phyloP scores from a whole-genome alignment of 345 rosid genomes.

The Pseudoturritis turrita region DNA sequence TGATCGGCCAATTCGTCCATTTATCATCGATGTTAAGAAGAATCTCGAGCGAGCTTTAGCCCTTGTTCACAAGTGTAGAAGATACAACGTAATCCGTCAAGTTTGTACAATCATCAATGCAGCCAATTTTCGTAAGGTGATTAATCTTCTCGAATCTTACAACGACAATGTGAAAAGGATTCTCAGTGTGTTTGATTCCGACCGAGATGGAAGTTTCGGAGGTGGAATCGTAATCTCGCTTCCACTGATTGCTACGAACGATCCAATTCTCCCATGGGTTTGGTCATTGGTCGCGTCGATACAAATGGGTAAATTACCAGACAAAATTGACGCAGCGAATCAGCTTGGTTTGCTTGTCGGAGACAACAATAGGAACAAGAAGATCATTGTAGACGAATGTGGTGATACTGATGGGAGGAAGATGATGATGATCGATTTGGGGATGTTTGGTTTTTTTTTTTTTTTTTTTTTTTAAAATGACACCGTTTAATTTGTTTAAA shows the following conservation, averaged over 20 bases:
- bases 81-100: slow-evolving; percentile 51
- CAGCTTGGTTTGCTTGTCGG: slow-evolving; percentile 48
- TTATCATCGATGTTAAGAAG: slow-evolving; percentile 42
- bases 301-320: slow-evolving; percentile 39
- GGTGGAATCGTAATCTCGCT: slow-evolving; percentile 49
- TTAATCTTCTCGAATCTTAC: slow-evolving; percentile 53
- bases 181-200: slow-evolving; percentile 40
- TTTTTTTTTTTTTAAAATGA: too few relatives aligned
- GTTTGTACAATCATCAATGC: slow-evolving; percentile 48
- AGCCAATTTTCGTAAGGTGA: slow-evolving; percentile 56
- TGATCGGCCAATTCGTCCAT: slow-evolving; percentile 67
- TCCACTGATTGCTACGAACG: slow-evolving; percentile 73
- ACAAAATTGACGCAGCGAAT: slow-evolving; percentile 59
- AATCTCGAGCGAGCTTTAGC: slow-evolving; percentile 49
- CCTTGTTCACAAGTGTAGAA: slow-evolving; percentile 60
- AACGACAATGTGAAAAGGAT: slow-evolving; percentile 65
- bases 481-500: too few relatives aligned
- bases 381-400: slow-evolving; percentile 68
- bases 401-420: too few relatives aligned
- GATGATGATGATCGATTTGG: too few relatives aligned
- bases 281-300: slow-evolving; percentile 64
- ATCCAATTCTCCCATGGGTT: slow-evolving; percentile 75
- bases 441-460: too few relatives aligned
- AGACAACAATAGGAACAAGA: slow-evolving; percentile 70
- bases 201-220: slow-evolving; percentile 29